phyloP scores from a whole-genome alignment of 2,329 filamentous ascomycete genomes.

The Monosporascus sp. region DNA sequence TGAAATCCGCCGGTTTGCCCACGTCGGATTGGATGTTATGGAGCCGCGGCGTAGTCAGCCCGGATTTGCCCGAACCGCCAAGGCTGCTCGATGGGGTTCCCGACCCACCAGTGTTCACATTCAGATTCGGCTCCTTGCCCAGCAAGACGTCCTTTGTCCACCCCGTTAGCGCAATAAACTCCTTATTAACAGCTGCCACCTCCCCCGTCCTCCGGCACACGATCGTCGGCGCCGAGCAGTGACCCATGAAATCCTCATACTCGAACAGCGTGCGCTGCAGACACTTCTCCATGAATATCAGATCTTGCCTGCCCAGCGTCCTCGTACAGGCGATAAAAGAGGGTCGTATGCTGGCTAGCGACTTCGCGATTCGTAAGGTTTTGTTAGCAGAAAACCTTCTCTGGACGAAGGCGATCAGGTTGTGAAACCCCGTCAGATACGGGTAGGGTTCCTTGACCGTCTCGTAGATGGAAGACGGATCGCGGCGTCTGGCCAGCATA shows the following conservation, averaged over 20 bases:
- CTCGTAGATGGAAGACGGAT: conserved; percentile 83
- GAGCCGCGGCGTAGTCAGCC: conserved; percentile 47
- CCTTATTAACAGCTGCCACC: conserved; percentile 91
- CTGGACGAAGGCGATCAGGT: conserved; percentile 74
- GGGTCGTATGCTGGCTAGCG: conserved; percentile 82
- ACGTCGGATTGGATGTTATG: conserved; percentile 39
- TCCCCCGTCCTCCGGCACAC: conserved; percentile 90
- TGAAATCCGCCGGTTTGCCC: conserved; percentile 37
- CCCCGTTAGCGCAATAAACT: conserved; percentile 91
- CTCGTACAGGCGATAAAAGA: conserved; percentile 90
- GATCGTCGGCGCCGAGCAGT: conserved; percentile 84
- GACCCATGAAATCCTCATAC: conserved; percentile 87
- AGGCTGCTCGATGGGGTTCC: conserved; percentile 39
- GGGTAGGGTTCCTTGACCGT: conserved; percentile 87
- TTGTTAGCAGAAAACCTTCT: conserved; percentile 74
- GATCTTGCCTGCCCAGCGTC: conserved; percentile 80
- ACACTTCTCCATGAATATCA: conserved; percentile 97
- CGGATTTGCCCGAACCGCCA: conserved; percentile 36
- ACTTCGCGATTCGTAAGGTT: conserved; percentile 77
- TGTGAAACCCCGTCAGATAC: conserved; percentile 87
- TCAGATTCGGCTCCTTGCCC: conserved; percentile 81
- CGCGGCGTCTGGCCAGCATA: conserved; percentile 57
- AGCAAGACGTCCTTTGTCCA: conserved; percentile 89
- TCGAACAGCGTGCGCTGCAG: conserved; percentile 90
- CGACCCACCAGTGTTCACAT: conserved; percentile 68